Percentiles rank a stretch among this genome's conserved stretches.
Evolutionary conservation across 192 early-diverging fungal genomes (phyloP).

Genomic region (Podila verticillata): DNA sequence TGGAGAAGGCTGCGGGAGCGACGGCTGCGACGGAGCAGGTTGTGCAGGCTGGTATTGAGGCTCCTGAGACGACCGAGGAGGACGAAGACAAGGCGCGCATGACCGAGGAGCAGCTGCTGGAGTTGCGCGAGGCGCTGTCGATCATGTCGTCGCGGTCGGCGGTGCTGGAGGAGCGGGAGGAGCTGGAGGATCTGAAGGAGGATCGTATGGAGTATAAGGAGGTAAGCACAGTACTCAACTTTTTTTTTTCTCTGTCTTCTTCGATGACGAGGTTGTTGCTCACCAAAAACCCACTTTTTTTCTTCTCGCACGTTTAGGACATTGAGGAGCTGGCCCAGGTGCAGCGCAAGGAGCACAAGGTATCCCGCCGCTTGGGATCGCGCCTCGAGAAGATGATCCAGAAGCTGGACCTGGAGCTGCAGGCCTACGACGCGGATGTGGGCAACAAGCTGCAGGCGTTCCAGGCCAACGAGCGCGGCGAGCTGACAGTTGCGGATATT

Average conservation of each 20-base stretch:
- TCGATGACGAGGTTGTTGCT: constrained; percentile 61
- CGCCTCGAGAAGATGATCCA: constrained; percentile 85
- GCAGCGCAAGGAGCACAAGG: constrained; percentile 62
- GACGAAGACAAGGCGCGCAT: constrained; percentile 58
- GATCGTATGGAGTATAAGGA: constrained; percentile 73
- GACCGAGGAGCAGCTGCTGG: constrained; percentile 65
- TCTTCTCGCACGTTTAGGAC: constrained; percentile 32
- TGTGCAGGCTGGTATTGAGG: constrained; percentile 9
- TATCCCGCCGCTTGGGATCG: constrained; percentile 65
- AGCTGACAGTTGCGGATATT: constrained; percentile 72
- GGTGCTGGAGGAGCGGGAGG: constrained; percentile 69
- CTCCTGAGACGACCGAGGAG: constrained; percentile 10
- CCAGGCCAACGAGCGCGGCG: constrained; percentile 71
- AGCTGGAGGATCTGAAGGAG: constrained; percentile 67
- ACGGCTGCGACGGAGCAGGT: constrained; percentile 23
- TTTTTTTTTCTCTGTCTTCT: neutral
- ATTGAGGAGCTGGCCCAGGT: constrained; percentile 65
- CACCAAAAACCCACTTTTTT: neutral
- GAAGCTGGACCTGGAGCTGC: constrained; percentile 76
- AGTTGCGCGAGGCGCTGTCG: constrained; percentile 66
- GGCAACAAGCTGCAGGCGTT: constrained; percentile 73
- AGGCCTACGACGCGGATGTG: constrained; percentile 70
- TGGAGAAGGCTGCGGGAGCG: constrained; percentile 15
- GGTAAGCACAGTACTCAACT: constrained; percentile 37
- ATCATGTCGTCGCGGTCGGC: constrained; percentile 66